Base-by-base conservation (phyloP, 768 basidiomycete species). In the Tephrocybe sp. region DNA sequence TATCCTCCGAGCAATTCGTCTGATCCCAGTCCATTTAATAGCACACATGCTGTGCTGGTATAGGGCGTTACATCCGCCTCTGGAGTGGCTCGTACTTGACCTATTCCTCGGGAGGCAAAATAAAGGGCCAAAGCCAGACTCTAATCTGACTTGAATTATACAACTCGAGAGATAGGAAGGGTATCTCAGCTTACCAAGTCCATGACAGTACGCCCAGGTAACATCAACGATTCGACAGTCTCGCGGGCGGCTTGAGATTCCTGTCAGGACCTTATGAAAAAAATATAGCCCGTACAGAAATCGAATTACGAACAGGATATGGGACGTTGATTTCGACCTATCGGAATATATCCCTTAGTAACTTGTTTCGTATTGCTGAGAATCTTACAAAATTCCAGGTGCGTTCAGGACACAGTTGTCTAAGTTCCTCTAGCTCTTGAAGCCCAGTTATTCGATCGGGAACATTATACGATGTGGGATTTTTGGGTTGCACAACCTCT, bases 1-100 rank as follows among this genome's bases (percentile, higher is more conserved):
- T 99, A 99, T 1, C 97, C 97, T 2, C 94, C 97, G 4, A 99
- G 74, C 33, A 97, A 75, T 63, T 99, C 97, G 62, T 99, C 97
- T 1, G 97, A 91, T 0, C 97, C 97, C 6, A 99, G 72, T 1
- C 97, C 97, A 54, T 84, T 94, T 21, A 99, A 69, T 8, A 97
- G 70, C 0, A 98, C 93, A 37, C 82, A 79, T 0, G 97, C 92
- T 7, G 74, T 65, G 54, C 88, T 94, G 0, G 69, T 75, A 66
- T 97, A 95, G 6, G 73, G 69, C 16, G 59, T 58, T 2, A 76
- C 65, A 3, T 71, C 62, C 1, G 67, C 64, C n/a, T 63, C 68
- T 1, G 62, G 53, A 11, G 60, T 42, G 10, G 56, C 57, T 25
- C 77, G 74, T 0, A 89, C 60, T 42, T 75, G 69, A 1, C 97